phyloP scores from a whole-genome alignment of 768 basidiomycete species.

The Zangia roseola region DNA sequence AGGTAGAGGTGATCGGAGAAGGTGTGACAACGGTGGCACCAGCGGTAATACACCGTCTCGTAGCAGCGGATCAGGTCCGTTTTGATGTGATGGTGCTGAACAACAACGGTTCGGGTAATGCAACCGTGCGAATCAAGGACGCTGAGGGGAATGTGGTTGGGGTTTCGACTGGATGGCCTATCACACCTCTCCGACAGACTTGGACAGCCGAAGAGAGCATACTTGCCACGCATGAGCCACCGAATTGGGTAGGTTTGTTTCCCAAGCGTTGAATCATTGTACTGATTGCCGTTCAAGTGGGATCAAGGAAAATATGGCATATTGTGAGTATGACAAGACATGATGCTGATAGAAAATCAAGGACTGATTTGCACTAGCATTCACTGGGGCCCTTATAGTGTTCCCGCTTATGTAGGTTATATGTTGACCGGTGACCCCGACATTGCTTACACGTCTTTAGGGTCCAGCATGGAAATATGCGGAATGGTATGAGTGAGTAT shows the following conservation, averaged over 20 bases:
- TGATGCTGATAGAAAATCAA: not conserved
- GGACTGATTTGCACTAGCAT: constrained; percentile 33
- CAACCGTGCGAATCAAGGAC: constrained; percentile 35
- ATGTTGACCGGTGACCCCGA: not conserved
- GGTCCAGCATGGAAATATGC: constrained; percentile 42
- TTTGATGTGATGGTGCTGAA: constrained; percentile 49
- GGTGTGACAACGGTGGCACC: constrained; percentile 42
- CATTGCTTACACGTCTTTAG: constrained; percentile 23
- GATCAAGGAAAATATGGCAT: constrained; percentile 54
- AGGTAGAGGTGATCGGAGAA: constrained; percentile 37
- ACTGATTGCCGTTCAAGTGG: constrained; percentile 36
- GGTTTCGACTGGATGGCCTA: constrained; percentile 37
- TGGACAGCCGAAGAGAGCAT: constrained; percentile 40
- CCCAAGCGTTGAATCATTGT: not conserved
- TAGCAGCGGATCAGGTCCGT: constrained; percentile 49
- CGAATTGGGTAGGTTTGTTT: constrained; percentile 45
- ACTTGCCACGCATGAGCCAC: constrained; percentile 48
- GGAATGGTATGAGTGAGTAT: constrained; percentile 56
- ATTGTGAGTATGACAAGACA: constrained; percentile 38
- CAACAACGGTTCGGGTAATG: constrained; percentile 25
- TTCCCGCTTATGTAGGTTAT: constrained; percentile 40
- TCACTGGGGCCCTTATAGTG: constrained; percentile 50
- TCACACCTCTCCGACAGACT: constrained; percentile 36
- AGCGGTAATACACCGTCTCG: constrained; percentile 45
- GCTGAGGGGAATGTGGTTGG: constrained; percentile 34